phyloP scores from a whole-genome alignment of 83 land plant species.

The Thuja plicata region DNA sequence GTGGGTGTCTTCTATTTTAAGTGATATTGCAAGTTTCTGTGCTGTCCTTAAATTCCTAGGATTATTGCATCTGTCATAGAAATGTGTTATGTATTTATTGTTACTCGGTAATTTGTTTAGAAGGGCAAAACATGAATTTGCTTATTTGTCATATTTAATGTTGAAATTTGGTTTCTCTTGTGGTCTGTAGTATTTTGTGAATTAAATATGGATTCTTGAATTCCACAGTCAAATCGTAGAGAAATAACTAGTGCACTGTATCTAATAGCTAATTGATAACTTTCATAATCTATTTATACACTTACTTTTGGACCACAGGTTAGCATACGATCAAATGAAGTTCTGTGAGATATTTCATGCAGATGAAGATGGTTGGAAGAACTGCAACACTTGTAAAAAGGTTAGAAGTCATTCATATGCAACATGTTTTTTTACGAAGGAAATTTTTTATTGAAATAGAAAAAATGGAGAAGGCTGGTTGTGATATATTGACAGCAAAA shows the following conservation, averaged over 20 bases:
- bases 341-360: constrained; percentile 57
- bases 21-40: not conserved
- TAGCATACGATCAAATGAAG: constrained; percentile 49
- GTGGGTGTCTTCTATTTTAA: not conserved
- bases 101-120: not conserved
- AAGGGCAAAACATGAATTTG: not conserved
- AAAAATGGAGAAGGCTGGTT: too few species aligned
- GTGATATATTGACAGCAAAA: too few species aligned
- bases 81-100: not conserved
- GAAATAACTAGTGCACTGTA: not conserved
- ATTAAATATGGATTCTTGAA: not conserved
- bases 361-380: constrained; percentile 67
- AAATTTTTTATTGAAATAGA: too few species aligned
- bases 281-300: not conserved
- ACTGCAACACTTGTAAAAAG: constrained; percentile 58
- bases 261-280: not conserved
- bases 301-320: constrained; percentile 21
- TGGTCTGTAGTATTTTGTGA: not conserved
- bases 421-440: not conserved
- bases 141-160: not conserved
- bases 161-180: not conserved
- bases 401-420: constrained; percentile 19
- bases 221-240: not conserved
- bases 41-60: not conserved
- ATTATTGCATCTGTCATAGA: not conserved